phyloP scores from a whole-genome alignment of 108 stramenopile genomes.

The Skeletonema potamos region DNA sequence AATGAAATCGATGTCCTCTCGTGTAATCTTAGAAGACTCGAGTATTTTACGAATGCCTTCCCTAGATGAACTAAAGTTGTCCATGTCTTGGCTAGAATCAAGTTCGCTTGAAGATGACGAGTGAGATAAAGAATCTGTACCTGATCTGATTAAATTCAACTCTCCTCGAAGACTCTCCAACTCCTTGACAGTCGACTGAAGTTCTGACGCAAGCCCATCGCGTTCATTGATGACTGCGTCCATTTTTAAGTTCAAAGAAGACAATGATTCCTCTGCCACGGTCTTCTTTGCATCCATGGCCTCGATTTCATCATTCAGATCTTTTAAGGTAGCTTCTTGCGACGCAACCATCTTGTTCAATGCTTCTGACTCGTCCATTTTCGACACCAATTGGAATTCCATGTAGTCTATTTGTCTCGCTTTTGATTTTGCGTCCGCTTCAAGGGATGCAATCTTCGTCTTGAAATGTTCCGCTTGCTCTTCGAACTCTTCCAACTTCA shows the following conservation, averaged over 20 bases:
- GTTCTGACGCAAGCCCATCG: slow-evolving; percentile 11
- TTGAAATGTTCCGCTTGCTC: slow-evolving; percentile 4
- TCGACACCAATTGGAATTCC: slow-evolving; percentile 23
- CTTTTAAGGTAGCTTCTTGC: slow-evolving; percentile 7
- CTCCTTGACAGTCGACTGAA: slow-evolving; percentile 7
- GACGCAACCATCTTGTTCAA: slow-evolving; percentile 5
- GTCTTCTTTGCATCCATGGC: slow-evolving; percentile 5
- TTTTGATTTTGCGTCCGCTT: slow-evolving; percentile 15
- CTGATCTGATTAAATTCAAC: background rate
- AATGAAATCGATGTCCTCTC: background rate
- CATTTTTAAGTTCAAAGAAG: slow-evolving; percentile 14
- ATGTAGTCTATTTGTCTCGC: slow-evolving; percentile 4
- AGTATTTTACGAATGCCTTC: slow-evolving; percentile 7
- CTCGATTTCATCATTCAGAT: slow-evolving; percentile 9
- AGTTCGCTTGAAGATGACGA: background rate
- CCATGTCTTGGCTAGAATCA: background rate
- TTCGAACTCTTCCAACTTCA: slow-evolving; percentile 13
- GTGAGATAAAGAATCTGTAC: background rate
- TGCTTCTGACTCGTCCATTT: slow-evolving; percentile 7
- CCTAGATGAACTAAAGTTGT: background rate
- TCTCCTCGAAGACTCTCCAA: background rate
- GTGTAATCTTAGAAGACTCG: slow-evolving; percentile 1
- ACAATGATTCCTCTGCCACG: slow-evolving; percentile 4
- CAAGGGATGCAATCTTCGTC: background rate
- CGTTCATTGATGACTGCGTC: slow-evolving; percentile 11